phyloP scores from a whole-genome alignment of 345 rosid genomes.

The Linum usitatissimum region DNA sequence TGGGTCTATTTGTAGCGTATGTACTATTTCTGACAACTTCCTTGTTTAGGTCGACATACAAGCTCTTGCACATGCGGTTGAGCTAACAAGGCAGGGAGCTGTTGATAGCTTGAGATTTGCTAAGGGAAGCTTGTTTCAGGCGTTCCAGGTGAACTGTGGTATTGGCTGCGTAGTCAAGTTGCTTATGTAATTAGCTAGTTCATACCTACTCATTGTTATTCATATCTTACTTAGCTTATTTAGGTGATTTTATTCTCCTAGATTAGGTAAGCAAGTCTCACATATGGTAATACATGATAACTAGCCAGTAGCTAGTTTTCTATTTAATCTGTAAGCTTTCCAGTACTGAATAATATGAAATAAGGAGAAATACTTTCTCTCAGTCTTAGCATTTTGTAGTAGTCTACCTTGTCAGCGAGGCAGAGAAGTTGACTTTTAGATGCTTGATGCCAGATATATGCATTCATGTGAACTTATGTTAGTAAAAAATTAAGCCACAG shows the following conservation, averaged over 20 bases:
- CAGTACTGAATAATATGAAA: too few relatives aligned
- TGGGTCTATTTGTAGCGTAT: neutral
- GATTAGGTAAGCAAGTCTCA: too few relatives aligned
- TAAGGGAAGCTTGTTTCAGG: conserved; percentile 82
- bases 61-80: conserved; percentile 96
- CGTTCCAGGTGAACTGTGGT: conserved; percentile 59
- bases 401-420: neutral
- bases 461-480: neutral
- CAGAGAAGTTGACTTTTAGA: neutral
- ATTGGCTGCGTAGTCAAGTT: neutral
- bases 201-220: too few relatives aligned
- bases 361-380: too few relatives aligned
- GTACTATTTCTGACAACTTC: conserved; percentile 5
- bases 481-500: neutral
- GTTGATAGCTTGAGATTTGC: conserved; percentile 91
- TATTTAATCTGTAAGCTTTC: too few relatives aligned
- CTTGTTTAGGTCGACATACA: conserved; percentile 71
- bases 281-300: too few relatives aligned
- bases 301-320: too few relatives aligned
- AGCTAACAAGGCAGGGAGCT: conserved; percentile 91
- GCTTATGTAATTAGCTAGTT: neutral
- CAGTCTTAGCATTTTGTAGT: neutral
- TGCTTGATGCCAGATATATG: neutral
- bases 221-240: too few relatives aligned
- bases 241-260: too few relatives aligned